Evolutionary conservation across 768 basidiomycete genomes (phyloP).

Genomic region (Mrakia blollopis): DNA sequence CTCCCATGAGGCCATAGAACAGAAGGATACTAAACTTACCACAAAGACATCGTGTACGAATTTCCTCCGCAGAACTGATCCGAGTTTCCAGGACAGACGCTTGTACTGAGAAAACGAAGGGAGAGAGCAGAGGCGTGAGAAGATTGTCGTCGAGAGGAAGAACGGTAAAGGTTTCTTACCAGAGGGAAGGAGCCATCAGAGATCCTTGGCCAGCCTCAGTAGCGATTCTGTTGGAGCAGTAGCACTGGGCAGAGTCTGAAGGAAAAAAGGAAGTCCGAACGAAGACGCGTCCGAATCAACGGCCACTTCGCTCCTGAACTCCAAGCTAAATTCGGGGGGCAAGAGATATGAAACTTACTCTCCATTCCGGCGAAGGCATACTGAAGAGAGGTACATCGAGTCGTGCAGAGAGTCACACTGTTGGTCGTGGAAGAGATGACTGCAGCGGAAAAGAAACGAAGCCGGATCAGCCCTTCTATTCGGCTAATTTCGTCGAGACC

Average conservation of each 20-base stretch:
- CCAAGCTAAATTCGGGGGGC: too few relatives aligned
- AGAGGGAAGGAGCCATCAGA: not conserved
- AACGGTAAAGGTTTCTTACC: not conserved
- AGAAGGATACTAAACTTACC: not conserved
- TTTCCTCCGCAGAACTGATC: not conserved
- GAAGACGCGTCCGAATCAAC: not conserved
- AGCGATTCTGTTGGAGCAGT: not conserved
- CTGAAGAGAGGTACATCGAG: not conserved
- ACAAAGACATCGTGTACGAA: not conserved
- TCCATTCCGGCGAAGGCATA: not conserved
- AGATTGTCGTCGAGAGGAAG: not conserved
- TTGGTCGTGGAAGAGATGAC: not conserved
- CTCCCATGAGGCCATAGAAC: not conserved
- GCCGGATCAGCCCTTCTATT: not conserved
- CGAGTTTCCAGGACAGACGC: not conserved
- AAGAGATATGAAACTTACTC: not conserved
- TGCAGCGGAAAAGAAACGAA: not conserved
- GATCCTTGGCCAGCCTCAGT: not conserved
- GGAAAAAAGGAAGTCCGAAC: not conserved
- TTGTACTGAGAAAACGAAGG: not conserved
- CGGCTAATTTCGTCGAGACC: not conserved
- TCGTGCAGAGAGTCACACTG: not conserved
- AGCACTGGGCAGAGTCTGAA: not conserved
- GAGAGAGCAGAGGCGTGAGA: not conserved
- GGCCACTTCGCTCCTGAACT: not conserved